Base-by-base conservation (phyloP, 805 yeast species). In the Saccharomycopsis babjevae region DNA sequence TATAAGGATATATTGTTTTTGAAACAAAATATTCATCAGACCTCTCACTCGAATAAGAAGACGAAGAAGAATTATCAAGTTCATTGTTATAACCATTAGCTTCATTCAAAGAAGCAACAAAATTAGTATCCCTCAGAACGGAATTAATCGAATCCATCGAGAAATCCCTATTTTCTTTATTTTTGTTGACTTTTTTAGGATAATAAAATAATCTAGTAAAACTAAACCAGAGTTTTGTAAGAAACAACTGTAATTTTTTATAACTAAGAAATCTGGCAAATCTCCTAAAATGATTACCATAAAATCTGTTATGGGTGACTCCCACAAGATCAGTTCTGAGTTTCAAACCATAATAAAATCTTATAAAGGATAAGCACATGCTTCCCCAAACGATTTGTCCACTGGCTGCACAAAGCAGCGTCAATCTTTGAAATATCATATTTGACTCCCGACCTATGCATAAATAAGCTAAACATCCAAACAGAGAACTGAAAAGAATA, bases 301-400 rank as follows among this genome's bases (percentile, higher is more conserved):
- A 46, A 7, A 46, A 46, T 46, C 52, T 46, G 28, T 46, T 46
- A 10, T 46, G 52, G 1, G 52, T 46, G 15, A 46, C 52, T 6
- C 52, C 52, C 16, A 46, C 52, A 16, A 83, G 80, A 67, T 83
- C 87, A 0, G 85, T 84, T 58, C 87, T 68, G 54, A 73, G 68
- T 62, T 79, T 76, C 62, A 83, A 71, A 0, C 85, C 86, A 65
- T 76, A 77, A 67, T 77, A 83, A 63, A 82, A 83, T 46, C 87
- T 65, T 36, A 83, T 73, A 65, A 73, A 83, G 6, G 85, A 74
- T 18, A 83, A 70, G 65, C 84, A 79, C 85, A 83, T 83, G 7
- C 85, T 83, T 61, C 79, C 77, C 90, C 91, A 86, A 7, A 84
- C 87, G 34, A 86, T 70, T 30, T 85, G 76, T 0, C 88, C 89